These are phyloP conservation scores for Juglanconis juglandina DNA, from an alignment of 2,329 filamentous ascomycete genomes.

Conservation along the genomic window DNA sequence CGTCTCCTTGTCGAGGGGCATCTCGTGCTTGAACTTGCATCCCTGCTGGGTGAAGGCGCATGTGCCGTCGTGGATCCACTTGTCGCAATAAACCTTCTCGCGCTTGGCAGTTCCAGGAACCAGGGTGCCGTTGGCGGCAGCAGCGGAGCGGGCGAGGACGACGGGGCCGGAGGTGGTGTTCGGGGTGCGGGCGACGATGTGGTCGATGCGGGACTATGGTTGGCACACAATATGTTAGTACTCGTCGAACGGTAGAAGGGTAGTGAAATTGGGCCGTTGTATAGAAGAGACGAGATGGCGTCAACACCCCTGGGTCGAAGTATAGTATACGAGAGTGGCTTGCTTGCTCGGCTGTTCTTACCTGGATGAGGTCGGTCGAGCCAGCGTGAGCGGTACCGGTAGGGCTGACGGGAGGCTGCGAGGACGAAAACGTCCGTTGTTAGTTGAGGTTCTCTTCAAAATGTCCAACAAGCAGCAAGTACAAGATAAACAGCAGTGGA, in stretches of 20 bases:
- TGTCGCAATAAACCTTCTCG: slow-evolving; percentile 76
- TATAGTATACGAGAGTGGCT: slow-evolving; percentile 4
- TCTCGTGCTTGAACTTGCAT: slow-evolving; percentile 87
- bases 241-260: no score
- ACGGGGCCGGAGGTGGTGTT: not conserved
- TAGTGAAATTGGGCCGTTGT: no score
- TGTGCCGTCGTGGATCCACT: slow-evolving; percentile 82
- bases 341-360: slow-evolving; percentile 3
- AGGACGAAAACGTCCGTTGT: not conserved
- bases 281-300: not conserved
- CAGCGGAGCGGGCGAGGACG: not conserved
- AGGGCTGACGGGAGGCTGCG: slow-evolving; percentile 15
- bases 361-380: slow-evolving; percentile 11
- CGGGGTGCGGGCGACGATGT: slow-evolving; percentile 28
- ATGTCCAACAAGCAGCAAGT: not conserved
- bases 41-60: slow-evolving; percentile 85
- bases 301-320: slow-evolving; percentile 4
- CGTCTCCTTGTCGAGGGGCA: slow-evolving; percentile 67
- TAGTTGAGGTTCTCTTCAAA: not conserved
- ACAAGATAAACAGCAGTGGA: not conserved
- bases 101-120: slow-evolving; percentile 40
- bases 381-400: not conserved
- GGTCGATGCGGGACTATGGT: slow-evolving; percentile 34
- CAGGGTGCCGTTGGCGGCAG: not conserved
- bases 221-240: not conserved